Conservation (phyloP, 371 early-diverging fungal species). For the Smittium culicis region DNA sequence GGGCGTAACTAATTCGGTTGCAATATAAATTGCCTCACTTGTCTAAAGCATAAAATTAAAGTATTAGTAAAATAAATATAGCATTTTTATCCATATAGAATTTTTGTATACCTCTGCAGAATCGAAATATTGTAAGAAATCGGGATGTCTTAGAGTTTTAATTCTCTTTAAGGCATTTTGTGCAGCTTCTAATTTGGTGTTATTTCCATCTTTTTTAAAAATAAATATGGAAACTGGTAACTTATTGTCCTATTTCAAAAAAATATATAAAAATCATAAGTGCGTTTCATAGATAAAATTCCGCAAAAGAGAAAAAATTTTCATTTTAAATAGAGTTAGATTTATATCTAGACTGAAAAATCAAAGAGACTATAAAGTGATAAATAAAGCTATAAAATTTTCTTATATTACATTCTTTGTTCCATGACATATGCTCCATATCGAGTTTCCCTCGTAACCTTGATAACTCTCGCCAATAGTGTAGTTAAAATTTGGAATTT, state of each 20-base stretch:
- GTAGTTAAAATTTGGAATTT: constrained; percentile 54
- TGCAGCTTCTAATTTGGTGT: constrained; percentile 59
- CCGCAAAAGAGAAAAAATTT: no score
- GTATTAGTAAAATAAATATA: not conserved
- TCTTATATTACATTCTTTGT: constrained; percentile 58
- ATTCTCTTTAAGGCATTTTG: constrained; percentile 73
- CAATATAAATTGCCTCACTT: constrained; percentile 73
- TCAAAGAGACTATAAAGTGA: no score
- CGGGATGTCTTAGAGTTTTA: constrained; percentile 84
- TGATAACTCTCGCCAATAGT: constrained; percentile 53
- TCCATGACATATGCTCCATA: constrained; percentile 71
- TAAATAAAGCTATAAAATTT: no score
- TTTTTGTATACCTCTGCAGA: constrained; percentile 9
- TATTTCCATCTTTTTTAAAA: constrained; percentile 53
- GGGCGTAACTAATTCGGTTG: constrained; percentile 74
- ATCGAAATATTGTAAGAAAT: constrained; percentile 47
- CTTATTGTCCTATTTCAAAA: constrained; percentile 43
- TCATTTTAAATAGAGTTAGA: no score
- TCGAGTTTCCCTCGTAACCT: constrained; percentile 42
- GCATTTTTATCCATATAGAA: no score
- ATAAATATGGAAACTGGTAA: constrained; percentile 73
- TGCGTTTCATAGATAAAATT: not conserved
- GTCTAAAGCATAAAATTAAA: constrained; percentile 47
- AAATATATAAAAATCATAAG: not conserved
- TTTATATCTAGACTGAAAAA: no score